phyloP scores from a whole-genome alignment of 768 basidiomycete genomes.

The Boletus rufocinnamomeus region DNA sequence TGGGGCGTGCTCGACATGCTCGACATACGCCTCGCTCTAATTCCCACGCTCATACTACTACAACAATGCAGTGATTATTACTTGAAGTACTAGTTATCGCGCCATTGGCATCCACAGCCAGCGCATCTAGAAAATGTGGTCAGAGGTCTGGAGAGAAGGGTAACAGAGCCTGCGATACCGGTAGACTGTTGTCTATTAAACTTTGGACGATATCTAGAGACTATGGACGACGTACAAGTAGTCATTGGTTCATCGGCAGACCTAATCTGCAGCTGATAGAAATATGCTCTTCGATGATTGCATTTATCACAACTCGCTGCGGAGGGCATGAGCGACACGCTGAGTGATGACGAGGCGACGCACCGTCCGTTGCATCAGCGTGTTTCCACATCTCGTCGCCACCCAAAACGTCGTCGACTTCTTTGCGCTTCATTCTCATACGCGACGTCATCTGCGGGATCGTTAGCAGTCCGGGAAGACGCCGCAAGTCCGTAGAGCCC shows the following conservation, averaged over 20 bases:
- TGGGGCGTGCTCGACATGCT: conserved; percentile 25
- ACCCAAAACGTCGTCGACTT: conserved; percentile 94
- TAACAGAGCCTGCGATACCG: conserved; percentile 39
- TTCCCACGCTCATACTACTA: conserved; percentile 27
- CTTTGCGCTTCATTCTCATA: conserved; percentile 82
- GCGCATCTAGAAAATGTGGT: conserved; percentile 48
- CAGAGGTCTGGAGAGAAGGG: background rate
- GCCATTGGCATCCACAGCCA: conserved; percentile 65
- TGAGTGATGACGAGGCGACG: conserved; percentile 11
- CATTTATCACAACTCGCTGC: conserved; percentile 72
- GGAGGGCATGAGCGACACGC: conserved; percentile 1
- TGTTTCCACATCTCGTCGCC: conserved; percentile 94
- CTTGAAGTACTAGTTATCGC: conserved; percentile 52
- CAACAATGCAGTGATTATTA: too few relatives aligned
- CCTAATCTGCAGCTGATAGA: conserved; percentile 93
- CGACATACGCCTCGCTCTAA: conserved; percentile 1
- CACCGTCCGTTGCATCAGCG: conserved; percentile 84
- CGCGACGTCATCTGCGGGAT: conserved; percentile 83
- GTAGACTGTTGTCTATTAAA: conserved; percentile 49
- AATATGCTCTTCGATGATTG: conserved; percentile 84
- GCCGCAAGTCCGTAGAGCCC: background rate
- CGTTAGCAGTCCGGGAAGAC: background rate
- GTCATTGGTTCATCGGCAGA: conserved; percentile 95
- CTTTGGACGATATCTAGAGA: background rate
- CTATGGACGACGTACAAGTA: conserved; percentile 23